These are phyloP conservation scores for Elongisporangium senticosum DNA, from an alignment of 352 stramenopile species.

Conservation along the genomic window DNA sequence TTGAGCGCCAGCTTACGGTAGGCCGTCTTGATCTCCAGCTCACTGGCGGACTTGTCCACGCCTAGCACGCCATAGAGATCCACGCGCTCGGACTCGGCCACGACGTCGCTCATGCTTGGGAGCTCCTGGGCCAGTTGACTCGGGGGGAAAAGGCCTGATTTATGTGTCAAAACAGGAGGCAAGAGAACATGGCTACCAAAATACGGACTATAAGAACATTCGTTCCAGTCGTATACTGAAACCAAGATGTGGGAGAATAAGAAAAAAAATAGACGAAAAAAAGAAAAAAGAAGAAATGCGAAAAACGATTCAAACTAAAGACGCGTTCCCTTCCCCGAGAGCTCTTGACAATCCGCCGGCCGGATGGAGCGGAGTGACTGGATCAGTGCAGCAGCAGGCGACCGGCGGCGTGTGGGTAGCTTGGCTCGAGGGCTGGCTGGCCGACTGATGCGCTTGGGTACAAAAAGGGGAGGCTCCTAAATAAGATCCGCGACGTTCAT, in stretches of 20 bases:
- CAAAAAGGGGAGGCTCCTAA: slow-evolving; percentile 62
- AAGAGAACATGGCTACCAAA: slow-evolving; percentile 3
- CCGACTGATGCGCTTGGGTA: background rate
- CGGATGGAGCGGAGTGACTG: background rate
- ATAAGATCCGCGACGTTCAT: slow-evolving; percentile 99
- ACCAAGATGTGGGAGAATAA: background rate
- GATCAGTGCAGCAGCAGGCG: background rate
- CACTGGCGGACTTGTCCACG: slow-evolving; percentile 79
- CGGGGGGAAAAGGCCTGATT: background rate
- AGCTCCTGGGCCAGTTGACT: background rate
- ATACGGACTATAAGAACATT: background rate
- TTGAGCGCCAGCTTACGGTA: slow-evolving; percentile 89
- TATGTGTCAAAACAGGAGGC: background rate
- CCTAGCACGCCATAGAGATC: slow-evolving; percentile 89
- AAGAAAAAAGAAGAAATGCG: background rate
- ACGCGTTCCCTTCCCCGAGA: background rate
- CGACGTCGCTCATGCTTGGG: slow-evolving; percentile 39
- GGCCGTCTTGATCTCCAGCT: slow-evolving; percentile 87
- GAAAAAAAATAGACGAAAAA: background rate
- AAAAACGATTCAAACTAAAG: background rate
- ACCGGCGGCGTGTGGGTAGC: background rate
- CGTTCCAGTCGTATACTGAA: background rate
- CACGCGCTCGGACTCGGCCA: slow-evolving; percentile 43
- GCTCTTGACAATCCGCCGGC: background rate
- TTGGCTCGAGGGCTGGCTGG: background rate